phyloP scores from a whole-genome alignment of 805 yeast genomes.

The Candida taoyuanica region DNA sequence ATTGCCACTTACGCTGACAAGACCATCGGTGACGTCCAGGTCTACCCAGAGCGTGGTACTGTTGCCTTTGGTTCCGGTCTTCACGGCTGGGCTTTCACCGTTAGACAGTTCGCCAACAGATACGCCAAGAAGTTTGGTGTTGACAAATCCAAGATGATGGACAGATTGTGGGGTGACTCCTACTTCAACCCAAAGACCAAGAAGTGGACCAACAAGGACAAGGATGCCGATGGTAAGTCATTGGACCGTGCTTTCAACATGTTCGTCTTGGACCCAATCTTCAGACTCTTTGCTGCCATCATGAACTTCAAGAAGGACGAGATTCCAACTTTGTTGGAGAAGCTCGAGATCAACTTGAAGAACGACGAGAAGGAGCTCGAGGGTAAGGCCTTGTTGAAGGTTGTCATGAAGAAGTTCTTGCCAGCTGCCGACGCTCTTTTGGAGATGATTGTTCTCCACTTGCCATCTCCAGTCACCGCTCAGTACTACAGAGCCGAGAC shows the following conservation, averaged over 20 bases:
- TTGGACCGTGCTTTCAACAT: conserved; percentile 99
- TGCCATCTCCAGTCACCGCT: conserved; percentile 99
- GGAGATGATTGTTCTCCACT: conserved; percentile 97
- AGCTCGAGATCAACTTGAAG: conserved; percentile 91
- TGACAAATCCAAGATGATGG: conserved; percentile 96
- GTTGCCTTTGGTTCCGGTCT: conserved; percentile 99
- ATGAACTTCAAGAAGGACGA: conserved; percentile 99
- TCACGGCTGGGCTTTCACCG: conserved; percentile 99
- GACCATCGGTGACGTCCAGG: conserved; percentile 93
- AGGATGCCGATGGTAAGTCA: conserved; percentile 91
- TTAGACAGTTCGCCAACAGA: conserved; percentile 97
- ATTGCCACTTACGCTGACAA: conserved; percentile 92
- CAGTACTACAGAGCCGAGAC: conserved; percentile 99
- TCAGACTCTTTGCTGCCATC: conserved; percentile 93
- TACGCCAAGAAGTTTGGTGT: conserved; percentile 99
- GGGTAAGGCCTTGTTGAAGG: conserved; percentile 97
- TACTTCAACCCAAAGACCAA: conserved; percentile 99
- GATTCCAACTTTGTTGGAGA: conserved; percentile 85
- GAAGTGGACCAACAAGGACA: conserved; percentile 97
- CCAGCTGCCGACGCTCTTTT: conserved; percentile 99
- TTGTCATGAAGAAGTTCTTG: conserved; percentile 98
- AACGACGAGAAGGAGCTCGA: conserved; percentile 96
- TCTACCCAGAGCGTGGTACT: conserved; percentile 98
- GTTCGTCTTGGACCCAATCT: conserved; percentile 98
- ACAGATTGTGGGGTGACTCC: conserved; percentile 99